Conservation (phyloP, 768 basidiomycete species). For the Leccinum truebloodii region DNA sequence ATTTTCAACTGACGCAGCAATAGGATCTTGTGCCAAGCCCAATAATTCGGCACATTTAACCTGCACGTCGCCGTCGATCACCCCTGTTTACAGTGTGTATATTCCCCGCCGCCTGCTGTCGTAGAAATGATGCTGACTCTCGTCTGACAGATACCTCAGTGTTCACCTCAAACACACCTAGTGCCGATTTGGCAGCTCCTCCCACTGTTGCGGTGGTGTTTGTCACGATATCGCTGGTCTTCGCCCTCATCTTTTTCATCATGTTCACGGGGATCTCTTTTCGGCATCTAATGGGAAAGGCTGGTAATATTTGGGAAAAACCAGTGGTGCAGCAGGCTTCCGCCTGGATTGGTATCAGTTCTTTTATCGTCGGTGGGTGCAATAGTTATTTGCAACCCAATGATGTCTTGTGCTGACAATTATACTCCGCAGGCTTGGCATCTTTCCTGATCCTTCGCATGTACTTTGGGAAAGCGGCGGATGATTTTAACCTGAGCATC, state of each 20-base stretch:
- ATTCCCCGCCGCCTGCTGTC: not conserved
- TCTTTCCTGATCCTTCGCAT: constrained; percentile 73
- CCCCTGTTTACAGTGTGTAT: constrained; percentile 61
- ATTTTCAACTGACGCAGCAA: constrained; percentile 1
- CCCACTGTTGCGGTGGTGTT: constrained; percentile 61
- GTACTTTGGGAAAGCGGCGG: constrained; percentile 79
- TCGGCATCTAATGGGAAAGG: constrained; percentile 61
- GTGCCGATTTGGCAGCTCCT: constrained; percentile 58
- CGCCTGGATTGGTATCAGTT: constrained; percentile 75
- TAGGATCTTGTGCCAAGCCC: constrained; percentile 68
- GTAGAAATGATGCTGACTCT: not conserved
- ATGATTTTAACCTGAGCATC: constrained; percentile 74
- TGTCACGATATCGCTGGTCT: constrained; percentile 58
- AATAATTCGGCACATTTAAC: constrained; percentile 49
- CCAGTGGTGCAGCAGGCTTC: constrained; percentile 58
- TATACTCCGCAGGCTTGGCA: constrained; percentile 50
- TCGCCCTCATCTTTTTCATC: constrained; percentile 64
- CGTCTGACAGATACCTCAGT: constrained; percentile 56
- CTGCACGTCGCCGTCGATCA: constrained; percentile 57
- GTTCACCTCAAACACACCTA: constrained; percentile 57
- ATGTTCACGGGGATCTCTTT: constrained; percentile 66
- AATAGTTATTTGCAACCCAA: not conserved
- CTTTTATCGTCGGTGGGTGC: constrained; percentile 67
- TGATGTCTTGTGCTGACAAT: not conserved
- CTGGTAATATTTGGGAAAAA: constrained; percentile 50